phyloP scores from a whole-genome alignment of 1,284 basidiomycete genomes.

The Trichosporon coremiiforme region DNA sequence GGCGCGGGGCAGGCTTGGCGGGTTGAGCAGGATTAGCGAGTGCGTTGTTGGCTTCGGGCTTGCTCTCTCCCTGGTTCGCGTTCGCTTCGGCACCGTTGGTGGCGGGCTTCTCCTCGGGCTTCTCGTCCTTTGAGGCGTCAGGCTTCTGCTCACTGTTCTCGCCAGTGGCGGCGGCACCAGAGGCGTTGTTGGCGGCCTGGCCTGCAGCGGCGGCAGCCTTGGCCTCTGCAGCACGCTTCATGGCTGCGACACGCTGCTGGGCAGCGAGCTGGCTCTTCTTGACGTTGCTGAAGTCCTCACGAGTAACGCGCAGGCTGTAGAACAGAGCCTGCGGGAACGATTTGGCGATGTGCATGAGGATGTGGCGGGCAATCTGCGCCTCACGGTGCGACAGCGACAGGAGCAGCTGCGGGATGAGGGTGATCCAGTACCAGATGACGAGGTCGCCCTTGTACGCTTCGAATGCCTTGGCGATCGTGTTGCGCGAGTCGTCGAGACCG shows the following conservation, averaged over 20 bases:
- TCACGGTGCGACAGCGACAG: constrained; percentile 87
- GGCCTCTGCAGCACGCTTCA: constrained; percentile 39
- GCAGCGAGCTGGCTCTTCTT: constrained; percentile 48
- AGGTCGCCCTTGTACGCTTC: constrained; percentile 96
- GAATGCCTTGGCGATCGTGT: constrained; percentile 79
- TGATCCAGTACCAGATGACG: constrained; percentile 99
- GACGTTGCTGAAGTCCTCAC: constrained; percentile 74
- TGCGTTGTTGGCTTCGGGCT: constrained; percentile 35
- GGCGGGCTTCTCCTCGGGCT: constrained; percentile 26
- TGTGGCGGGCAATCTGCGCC: constrained; percentile 85
- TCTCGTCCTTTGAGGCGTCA: constrained; percentile 38
- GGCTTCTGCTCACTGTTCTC: constrained; percentile 47
- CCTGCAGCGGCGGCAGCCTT: constrained; percentile 57
- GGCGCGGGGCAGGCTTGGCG: constrained; percentile 58
- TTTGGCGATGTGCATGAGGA: constrained; percentile 89
- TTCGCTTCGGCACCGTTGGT: constrained; percentile 29
- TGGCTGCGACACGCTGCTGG: constrained; percentile 27
- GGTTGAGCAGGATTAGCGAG: constrained; percentile 45
- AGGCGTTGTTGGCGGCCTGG: constrained; percentile 1
- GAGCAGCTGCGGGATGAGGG: constrained; percentile 94
- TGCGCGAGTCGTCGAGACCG: constrained; percentile 79
- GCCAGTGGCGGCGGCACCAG: constrained; percentile 29
- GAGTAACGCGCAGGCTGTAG: constrained; percentile 88
- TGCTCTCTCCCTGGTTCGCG: constrained; percentile 29
- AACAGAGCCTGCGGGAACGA: constrained; percentile 96